A percentile compares a stretch with the other conserved stretches of the same genome.
Evolutionary conservation across 306 rosid genomes (phyloP).

Genomic region (Cicer arietinum): DNA sequence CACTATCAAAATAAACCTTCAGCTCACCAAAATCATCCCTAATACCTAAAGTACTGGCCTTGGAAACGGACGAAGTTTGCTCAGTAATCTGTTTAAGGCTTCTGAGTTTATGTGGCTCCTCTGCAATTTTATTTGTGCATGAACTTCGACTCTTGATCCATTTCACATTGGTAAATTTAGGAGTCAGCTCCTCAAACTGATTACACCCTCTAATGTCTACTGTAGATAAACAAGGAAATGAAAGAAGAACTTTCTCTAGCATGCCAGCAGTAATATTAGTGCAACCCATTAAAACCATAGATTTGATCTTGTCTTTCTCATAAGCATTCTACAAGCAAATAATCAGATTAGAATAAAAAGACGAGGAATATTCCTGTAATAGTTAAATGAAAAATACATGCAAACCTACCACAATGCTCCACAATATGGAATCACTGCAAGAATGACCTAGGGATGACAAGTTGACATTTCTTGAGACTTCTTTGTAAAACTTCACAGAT

Average conservation of each 20-base stretch:
- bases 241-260: slow-evolving; percentile 78
- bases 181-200: slow-evolving; percentile 75
- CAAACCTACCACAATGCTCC: slow-evolving; percentile 75
- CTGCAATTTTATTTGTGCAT: slow-evolving; percentile 49
- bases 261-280: slow-evolving; percentile 65
- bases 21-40: slow-evolving; percentile 93
- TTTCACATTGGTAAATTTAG: slow-evolving; percentile 66
- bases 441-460: slow-evolving; percentile 75
- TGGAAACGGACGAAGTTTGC: slow-evolving; percentile 59
- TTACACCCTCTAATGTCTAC: slow-evolving; percentile 86
- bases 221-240: slow-evolving; percentile 68
- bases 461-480: slow-evolving; percentile 74
- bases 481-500: slow-evolving; percentile 70
- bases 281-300: slow-evolving; percentile 80
- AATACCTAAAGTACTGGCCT: slow-evolving; percentile 58
- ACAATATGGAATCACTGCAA: slow-evolving; percentile 72
- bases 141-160: slow-evolving; percentile 83
- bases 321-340: slow-evolving; percentile 73
- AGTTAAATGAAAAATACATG: slow-evolving; percentile 39
- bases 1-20: slow-evolving; percentile 91
- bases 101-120: slow-evolving; percentile 72
- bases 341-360: slow-evolving; percentile 44
- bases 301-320: slow-evolving; percentile 74
- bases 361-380: slow-evolving; percentile 21
- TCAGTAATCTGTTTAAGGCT: slow-evolving; percentile 79